A percentile compares a stretch with the other conserved stretches of the same genome.
phyloP scores from a whole-genome alignment of 169 alveolate species.

The Plasmodium gonderi region DNA sequence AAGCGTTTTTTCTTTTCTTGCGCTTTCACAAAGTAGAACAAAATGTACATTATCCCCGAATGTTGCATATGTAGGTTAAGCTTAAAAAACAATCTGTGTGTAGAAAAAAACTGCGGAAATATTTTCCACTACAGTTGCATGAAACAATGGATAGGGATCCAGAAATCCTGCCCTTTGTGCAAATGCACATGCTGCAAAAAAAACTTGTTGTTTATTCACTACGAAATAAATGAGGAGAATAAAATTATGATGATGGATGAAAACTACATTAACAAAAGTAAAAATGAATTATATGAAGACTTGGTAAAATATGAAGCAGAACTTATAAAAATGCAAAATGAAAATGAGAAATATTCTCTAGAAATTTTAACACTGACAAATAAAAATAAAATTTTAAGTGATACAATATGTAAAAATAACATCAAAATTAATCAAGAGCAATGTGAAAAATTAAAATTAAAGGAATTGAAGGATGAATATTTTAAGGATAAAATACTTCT shows the following conservation, averaged over 20 bases:
- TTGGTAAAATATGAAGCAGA: conserved; percentile 40
- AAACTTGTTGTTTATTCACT: conserved; percentile 30
- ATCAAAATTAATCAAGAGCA: conserved; percentile 40
- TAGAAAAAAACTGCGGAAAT: conserved; percentile 70
- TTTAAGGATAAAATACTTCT: conserved; percentile 48
- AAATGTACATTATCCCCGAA: conserved; percentile 58
- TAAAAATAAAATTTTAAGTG: conserved; percentile 61
- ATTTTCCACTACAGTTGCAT: conserved; percentile 47
- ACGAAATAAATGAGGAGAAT: conserved; percentile 55
- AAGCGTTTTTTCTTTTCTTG: no score
- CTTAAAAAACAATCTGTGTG: conserved; percentile 62
- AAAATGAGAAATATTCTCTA: conserved; percentile 37
- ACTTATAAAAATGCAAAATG: conserved; percentile 35
- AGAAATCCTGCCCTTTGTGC: conserved; percentile 45
- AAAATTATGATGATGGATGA: conserved; percentile 20
- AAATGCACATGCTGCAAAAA: conserved; percentile 34
- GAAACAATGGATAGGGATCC: conserved; percentile 53
- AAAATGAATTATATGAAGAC: conserved; percentile 53
- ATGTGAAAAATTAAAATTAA: conserved; percentile 46
- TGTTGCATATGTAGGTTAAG: conserved; percentile 65
- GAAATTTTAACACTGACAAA: conserved; percentile 67
- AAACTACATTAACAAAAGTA: conserved; percentile 9
- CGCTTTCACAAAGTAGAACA: not conserved
- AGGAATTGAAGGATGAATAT: conserved; percentile 68
- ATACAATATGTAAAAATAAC: conserved; percentile 33